Conservation (phyloP, 2,329 filamentous ascomycete species). For the Penicillium capsulatum region DNA sequence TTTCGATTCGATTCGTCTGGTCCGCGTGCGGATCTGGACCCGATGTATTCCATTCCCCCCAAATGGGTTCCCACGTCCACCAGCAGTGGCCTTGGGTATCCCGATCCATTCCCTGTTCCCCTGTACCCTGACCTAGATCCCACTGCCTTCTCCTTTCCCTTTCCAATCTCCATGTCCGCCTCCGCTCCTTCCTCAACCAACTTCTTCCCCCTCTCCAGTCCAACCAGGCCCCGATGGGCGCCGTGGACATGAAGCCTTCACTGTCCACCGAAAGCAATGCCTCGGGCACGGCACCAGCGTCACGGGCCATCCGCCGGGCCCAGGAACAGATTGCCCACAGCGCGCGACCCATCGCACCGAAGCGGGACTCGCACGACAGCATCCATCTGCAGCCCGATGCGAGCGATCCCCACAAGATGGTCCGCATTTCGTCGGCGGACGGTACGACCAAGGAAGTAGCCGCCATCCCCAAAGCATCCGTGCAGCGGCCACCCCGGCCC, state of each 20-base stretch:
- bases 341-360: slow-evolving; percentile 49
- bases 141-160: slow-evolving; percentile 27
- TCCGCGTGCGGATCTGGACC: slow-evolving; percentile 23
- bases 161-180: slow-evolving; percentile 33
- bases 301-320: slow-evolving; percentile 45
- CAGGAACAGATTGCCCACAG: slow-evolving; percentile 48
- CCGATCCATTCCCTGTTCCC: slow-evolving; percentile 15
- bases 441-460: slow-evolving; percentile 54
- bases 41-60: slow-evolving; percentile 21
- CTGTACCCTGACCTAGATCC: slow-evolving; percentile 30
- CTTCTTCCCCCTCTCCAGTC: slow-evolving; percentile 26
- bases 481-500: slow-evolving; percentile 63
- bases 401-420: slow-evolving; percentile 45
- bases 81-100: slow-evolving; percentile 15
- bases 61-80: slow-evolving; percentile 23
- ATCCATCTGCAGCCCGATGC: slow-evolving; percentile 27
- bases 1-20: slow-evolving; percentile 43
- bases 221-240: slow-evolving; percentile 37
- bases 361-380: slow-evolving; percentile 36
- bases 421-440: slow-evolving; percentile 50
- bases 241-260: slow-evolving; percentile 50
- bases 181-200: slow-evolving; percentile 36
- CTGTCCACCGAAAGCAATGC: slow-evolving; percentile 46
- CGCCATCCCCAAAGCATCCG: slow-evolving; percentile 53
- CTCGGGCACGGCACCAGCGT: slow-evolving; percentile 39